Percentiles rank a stretch among this genome's conserved stretches.
Conservation (phyloP, 176 grass and related monocot genomes). For the Bothriochloa decipiens region DNA sequence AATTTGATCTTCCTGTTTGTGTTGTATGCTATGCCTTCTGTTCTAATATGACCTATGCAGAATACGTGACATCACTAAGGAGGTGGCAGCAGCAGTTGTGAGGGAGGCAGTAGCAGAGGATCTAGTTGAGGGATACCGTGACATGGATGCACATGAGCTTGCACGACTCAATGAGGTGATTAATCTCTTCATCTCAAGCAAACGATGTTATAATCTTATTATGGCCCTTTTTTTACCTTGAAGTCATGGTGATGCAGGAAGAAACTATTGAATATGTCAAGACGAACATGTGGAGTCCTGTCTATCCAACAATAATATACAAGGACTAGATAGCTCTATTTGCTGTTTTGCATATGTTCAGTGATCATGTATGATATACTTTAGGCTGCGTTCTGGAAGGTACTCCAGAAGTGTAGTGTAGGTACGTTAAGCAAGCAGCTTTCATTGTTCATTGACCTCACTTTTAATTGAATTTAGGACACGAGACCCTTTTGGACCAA, state of each 20-base stretch:
- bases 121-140: conserved; percentile 91
- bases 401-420: conserved; percentile 42
- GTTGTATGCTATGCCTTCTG: conserved; percentile 11
- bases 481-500: conserved; percentile 4
- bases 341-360: neutral
- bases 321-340: conserved; percentile 64
- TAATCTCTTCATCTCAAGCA: conserved; percentile 33
- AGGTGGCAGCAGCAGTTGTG: conserved; percentile 88
- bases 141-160: conserved; percentile 91
- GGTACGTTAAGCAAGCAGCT: conserved; percentile 2
- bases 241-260: conserved; percentile 59
- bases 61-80: conserved; percentile 95
- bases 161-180: conserved; percentile 77
- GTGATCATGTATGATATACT: conserved; percentile 20
- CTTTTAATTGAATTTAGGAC: conserved; percentile 16
- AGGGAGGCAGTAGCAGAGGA: conserved; percentile 94
- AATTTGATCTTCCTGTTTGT: conserved; percentile 32
- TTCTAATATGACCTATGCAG: conserved; percentile 49
- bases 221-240: conserved; percentile 17
- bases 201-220: conserved; percentile 25
- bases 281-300: conserved; percentile 91
- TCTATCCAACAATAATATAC: conserved; percentile 91
- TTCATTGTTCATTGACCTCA: conserved; percentile 30
- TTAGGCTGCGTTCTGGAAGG: conserved; percentile 11
- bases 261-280: conserved; percentile 79